Base-by-base conservation (phyloP, 306 rosid genomes). In the Cucumis cinereus region DNA sequence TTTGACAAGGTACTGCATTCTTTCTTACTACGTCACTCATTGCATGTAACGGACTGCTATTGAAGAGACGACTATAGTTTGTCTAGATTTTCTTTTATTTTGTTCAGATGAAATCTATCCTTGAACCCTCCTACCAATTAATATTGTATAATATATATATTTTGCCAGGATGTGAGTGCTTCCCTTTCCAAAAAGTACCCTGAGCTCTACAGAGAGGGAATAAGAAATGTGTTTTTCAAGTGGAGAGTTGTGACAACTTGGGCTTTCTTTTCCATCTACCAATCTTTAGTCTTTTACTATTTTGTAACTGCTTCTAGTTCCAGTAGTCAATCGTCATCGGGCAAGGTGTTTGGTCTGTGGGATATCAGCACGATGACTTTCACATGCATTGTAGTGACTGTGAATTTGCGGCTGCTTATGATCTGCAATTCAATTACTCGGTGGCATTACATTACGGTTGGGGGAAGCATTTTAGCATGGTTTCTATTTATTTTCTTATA, bases 341-440 rank as follows among this genome's bases (percentile, higher is more conserved):
- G 99, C 73, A 89, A 85, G 84, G 80, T 83, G 78, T 90, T 91
- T 80, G 97, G 97, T 76, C 88, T 90, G 69, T 90, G 94, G 96
- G 99, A 94, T 86, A 90, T 92, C 82, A 87, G 99, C 86, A 94
- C 99, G 77, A 85, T 94, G 97, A 89, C 96, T 77, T 94, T 88
- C 87, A 89, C 99, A 7, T 89, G 99, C 85, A 89, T 92, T 63
- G 93, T 94, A 54, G 74, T 94, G 79, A 94, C 99, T 1, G 96
- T 92, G 84, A 94, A 82, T 83, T 83, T 90, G 81, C 92, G 98
- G 76, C 89, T 94, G 62, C 89, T 94, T 81, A 22, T 91, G 95
- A 84, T 83, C 50, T 90, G 98, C 69, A 94, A 94, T 84, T 91
- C 95, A 4, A 89, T 91, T 85, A 90, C 98, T 35, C 87, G 89